Percentiles rank a stretch among this genome's conserved stretches.
phyloP scores from a whole-genome alignment of 306 rosid species.

The Bauhinia variegata region DNA sequence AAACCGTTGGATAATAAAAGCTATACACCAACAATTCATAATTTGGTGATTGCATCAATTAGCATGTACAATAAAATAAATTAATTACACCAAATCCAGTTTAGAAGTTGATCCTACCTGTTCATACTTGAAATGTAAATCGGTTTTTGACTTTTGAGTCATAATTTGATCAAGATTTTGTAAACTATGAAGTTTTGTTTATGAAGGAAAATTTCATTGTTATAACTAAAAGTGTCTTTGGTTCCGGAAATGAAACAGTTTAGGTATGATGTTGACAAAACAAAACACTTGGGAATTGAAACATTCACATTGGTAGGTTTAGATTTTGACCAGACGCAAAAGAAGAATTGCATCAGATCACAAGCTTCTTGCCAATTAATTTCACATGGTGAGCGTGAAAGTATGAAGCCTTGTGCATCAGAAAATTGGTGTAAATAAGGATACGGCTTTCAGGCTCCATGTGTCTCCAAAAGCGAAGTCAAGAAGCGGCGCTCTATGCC shows the following conservation, averaged over 20 bases:
- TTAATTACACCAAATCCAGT: no score
- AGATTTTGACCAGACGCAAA: not conserved
- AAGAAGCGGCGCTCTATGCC: conserved; percentile 44
- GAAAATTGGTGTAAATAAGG: conserved; percentile 26
- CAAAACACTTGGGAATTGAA: not conserved
- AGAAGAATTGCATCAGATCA: not conserved
- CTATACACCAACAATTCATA: no score
- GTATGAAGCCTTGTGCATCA: not conserved
- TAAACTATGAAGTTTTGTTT: not conserved
- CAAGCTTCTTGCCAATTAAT: conserved; percentile 5
- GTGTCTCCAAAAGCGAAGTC: conserved; percentile 52
- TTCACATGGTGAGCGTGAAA: conserved; percentile 26
- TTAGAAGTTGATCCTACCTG: conserved; percentile 24
- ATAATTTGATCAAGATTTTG: no score
- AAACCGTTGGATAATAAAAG: no score
- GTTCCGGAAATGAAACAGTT: not conserved
- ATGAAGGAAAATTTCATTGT: not conserved
- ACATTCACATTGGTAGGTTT: not conserved
- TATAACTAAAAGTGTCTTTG: not conserved
- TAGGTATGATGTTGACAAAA: not conserved
- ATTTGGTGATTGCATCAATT: no score
- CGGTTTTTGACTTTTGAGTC: not conserved
- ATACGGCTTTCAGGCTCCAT: conserved; percentile 30
- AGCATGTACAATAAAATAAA: no score
- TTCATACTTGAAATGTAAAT: not conserved